These are phyloP conservation scores for Phytophthora ramorum DNA, from an alignment of 352 stramenopile species.

Conservation along the genomic window DNA sequence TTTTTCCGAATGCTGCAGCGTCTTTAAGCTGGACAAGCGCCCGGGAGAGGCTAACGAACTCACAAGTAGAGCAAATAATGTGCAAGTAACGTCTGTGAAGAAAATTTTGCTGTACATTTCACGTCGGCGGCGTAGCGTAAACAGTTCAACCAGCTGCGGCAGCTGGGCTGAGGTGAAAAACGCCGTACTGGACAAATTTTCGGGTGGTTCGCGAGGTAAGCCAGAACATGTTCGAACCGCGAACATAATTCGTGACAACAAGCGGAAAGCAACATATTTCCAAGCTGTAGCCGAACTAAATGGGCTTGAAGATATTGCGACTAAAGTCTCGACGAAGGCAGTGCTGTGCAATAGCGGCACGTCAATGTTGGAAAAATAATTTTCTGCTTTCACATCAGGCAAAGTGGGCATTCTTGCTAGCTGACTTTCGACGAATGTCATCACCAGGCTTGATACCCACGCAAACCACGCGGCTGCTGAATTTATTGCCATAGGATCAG, in stretches of 20 bases:
- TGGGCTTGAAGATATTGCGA: constrained; percentile 21
- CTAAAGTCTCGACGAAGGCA: constrained; percentile 38
- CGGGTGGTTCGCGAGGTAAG: background rate
- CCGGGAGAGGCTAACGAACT: background rate
- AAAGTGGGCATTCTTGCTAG: background rate
- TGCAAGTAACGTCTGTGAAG: constrained; percentile 39
- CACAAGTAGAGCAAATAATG: constrained; percentile 41
- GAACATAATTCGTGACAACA: constrained; percentile 34
- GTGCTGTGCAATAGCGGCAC: constrained; percentile 27
- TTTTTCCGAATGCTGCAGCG: background rate
- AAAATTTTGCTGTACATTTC: constrained; percentile 41
- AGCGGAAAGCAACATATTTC: constrained; percentile 40
- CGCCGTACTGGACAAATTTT: background rate
- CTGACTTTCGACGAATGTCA: constrained; percentile 18
- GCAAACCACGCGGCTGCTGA: constrained; percentile 32
- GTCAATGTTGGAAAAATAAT: background rate
- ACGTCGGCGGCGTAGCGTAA: constrained; percentile 38
- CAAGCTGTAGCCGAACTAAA: constrained; percentile 22
- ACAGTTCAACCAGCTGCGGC: constrained; percentile 36
- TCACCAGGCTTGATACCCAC: constrained; percentile 41
- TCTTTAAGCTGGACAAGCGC: background rate
- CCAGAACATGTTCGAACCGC: background rate
- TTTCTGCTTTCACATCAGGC: background rate
- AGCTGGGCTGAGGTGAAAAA: constrained; percentile 29
- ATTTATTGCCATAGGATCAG: constrained; percentile 4